Evolutionary conservation across 129 eudicot genomes (phyloP).

Genomic region (Helianthus tuberosus): DNA sequence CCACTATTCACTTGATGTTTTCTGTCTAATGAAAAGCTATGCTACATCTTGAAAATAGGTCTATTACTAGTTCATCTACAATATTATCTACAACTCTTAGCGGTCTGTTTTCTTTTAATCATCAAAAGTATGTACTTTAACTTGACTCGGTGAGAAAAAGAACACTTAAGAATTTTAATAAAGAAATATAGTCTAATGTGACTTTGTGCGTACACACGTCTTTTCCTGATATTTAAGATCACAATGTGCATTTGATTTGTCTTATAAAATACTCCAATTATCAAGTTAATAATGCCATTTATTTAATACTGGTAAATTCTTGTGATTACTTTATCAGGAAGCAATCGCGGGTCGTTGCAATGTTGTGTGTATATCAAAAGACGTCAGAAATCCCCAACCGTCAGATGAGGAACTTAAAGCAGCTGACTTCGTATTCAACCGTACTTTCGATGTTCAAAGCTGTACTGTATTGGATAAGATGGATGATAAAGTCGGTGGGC

Average conservation of each 20-base stretch:
- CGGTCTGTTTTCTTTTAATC: neutral
- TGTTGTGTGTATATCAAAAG: slow-evolving; percentile 80
- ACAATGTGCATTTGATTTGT: neutral
- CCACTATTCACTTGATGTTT: neutral
- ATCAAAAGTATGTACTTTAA: neutral
- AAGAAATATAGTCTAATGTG: neutral
- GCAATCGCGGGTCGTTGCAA: slow-evolving; percentile 89
- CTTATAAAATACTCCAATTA: neutral
- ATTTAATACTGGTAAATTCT: slow-evolving; percentile 19
- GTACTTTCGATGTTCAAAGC: slow-evolving; percentile 72
- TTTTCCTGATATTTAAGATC: neutral
- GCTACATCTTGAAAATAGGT: neutral
- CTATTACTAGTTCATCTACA: neutral
- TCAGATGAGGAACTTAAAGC: slow-evolving; percentile 62
- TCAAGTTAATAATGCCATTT: neutral
- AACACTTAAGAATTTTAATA: neutral
- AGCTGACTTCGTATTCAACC: slow-evolving; percentile 79
- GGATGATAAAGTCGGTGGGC: slow-evolving; percentile 64
- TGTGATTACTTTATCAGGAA: slow-evolving; percentile 55
- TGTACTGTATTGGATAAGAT: slow-evolving; percentile 61
- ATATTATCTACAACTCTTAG: neutral
- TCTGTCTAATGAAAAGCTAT: slow-evolving; percentile 1
- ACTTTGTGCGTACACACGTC: neutral
- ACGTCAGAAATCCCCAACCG: slow-evolving; percentile 75
- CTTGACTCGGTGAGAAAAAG: neutral